Percentiles rank a stretch among this genome's conserved stretches.
phyloP scores from a whole-genome alignment of 1,139 yeast genomes.

The Diutina scorzettiae region DNA sequence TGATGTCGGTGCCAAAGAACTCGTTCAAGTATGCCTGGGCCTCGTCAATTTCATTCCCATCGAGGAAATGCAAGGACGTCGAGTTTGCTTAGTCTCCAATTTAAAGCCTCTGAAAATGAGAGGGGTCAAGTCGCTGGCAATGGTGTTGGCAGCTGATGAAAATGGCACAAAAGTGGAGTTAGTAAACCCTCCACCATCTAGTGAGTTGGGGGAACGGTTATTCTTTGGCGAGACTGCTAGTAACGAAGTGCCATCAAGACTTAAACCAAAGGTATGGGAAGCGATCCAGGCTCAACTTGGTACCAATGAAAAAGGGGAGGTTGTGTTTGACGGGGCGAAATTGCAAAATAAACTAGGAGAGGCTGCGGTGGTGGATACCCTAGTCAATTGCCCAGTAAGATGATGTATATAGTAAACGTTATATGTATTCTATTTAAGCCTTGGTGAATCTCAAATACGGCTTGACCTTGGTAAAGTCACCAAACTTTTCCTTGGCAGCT shows the following conservation, averaged over 20 bases:
- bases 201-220: conserved; percentile 6
- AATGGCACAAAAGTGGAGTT: conserved; percentile 5
- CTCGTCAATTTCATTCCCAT: neutral
- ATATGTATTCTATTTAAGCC: conserved; percentile 7
- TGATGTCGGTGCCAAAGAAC: conserved; percentile 11
- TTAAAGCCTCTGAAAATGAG: conserved; percentile 4
- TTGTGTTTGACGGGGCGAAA: neutral
- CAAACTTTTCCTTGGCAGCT: conserved; percentile 72
- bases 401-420: neutral
- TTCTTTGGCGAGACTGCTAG: neutral
- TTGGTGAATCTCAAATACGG: conserved; percentile 46
- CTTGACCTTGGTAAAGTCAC: conserved; percentile 68
- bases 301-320: neutral
- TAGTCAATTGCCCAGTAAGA: neutral
- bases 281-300: neutral
- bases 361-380: neutral
- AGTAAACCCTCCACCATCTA: conserved; percentile 1
- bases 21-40: conserved; percentile 5
- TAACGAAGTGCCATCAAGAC: neutral
- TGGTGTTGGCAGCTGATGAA: conserved; percentile 7
- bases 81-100: neutral
- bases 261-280: conserved; percentile 4
- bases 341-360: neutral
- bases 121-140: neutral
- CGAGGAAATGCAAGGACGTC: neutral